These are phyloP conservation scores for Inosperma sp. DNA, from an alignment of 768 basidiomycete genomes.

Conservation along the genomic window DNA sequence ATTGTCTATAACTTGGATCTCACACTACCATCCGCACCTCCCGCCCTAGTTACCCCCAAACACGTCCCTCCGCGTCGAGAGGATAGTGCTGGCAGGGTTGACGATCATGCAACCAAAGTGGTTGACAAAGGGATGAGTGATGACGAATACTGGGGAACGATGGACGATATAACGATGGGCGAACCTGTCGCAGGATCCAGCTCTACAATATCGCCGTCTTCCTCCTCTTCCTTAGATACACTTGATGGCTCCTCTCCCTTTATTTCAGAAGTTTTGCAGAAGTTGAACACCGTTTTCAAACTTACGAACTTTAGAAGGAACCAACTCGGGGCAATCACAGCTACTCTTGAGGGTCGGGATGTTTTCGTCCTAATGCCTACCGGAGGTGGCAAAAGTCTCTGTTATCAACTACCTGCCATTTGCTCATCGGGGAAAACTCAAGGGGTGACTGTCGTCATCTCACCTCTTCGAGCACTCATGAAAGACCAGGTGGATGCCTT, in stretches of 20 bases:
- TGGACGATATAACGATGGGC: conserved; percentile 32
- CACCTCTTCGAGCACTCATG: conserved; percentile 86
- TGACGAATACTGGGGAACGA: conserved; percentile 46
- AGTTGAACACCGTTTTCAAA: conserved; percentile 56
- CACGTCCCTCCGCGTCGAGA: neutral
- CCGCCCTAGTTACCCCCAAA: no score
- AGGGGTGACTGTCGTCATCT: conserved; percentile 87
- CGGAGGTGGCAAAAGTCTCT: conserved; percentile 87
- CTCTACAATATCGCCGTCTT: neutral
- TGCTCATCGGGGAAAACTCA: conserved; percentile 63
- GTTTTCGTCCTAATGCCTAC: conserved; percentile 97
- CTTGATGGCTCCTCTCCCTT: conserved; percentile 19
- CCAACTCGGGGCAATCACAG: conserved; percentile 83
- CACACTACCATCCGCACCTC: no score
- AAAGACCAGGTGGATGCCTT: conserved; percentile 79
- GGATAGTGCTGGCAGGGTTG: neutral
- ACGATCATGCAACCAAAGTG: conserved; percentile 12
- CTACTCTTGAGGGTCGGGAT: conserved; percentile 74
- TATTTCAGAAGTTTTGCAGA: conserved; percentile 48
- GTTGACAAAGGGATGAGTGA: conserved; percentile 38
- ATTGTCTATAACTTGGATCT: no score
- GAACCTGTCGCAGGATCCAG: conserved; percentile 14
- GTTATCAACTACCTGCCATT: conserved; percentile 87
- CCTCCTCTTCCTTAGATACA: neutral
- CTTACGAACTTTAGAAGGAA: conserved; percentile 70